A percentile compares a stretch with the other conserved stretches of the same genome.
These are phyloP conservation scores for Camellia japonica DNA, from an alignment of 148 eudicot species.

Conservation along the genomic window DNA sequence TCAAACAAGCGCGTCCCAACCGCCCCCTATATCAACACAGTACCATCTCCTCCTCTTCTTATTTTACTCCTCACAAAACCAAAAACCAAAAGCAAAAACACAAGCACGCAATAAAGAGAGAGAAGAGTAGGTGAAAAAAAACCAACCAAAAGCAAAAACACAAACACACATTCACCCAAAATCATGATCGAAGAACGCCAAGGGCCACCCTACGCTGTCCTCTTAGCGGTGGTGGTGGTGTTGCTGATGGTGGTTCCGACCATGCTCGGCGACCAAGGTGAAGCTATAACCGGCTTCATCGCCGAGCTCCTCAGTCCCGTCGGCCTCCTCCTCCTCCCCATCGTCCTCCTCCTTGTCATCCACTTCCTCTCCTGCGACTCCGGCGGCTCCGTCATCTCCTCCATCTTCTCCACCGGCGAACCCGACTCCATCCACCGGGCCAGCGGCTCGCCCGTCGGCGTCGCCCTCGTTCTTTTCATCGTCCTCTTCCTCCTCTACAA, in stretches of 20 bases:
- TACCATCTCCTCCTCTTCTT: neutral
- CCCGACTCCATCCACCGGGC: conserved; percentile 76
- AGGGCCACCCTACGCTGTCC: conserved; percentile 65
- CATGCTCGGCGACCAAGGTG: conserved; percentile 59
- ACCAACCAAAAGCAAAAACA: conserved; percentile 2
- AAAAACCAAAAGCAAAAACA: neutral
- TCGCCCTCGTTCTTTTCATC: conserved; percentile 55
- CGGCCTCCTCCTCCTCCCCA: conserved; percentile 69
- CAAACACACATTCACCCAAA: neutral
- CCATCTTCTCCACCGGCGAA: conserved; percentile 58
- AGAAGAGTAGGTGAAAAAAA: neutral
- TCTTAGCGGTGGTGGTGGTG: conserved; percentile 61
- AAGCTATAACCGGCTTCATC: conserved; percentile 61
- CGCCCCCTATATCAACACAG: neutral
- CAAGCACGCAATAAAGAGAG: neutral
- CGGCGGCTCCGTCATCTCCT: conserved; percentile 43
- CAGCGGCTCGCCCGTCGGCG: conserved; percentile 84
- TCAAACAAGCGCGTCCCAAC: conserved; percentile 13
- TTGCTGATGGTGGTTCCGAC: conserved; percentile 39
- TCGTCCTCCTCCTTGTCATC: conserved; percentile 62
- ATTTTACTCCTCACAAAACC: neutral
- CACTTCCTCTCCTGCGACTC: conserved; percentile 65
- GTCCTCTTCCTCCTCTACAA: conserved; percentile 61
- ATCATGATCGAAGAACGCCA: conserved; percentile 50
- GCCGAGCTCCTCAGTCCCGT: conserved; percentile 67